Evolutionary conservation across 176 grass and related monocot species (phyloP), one percentile per base, ranked within the genome.

Genomic region (Musa acuminata): DNA sequence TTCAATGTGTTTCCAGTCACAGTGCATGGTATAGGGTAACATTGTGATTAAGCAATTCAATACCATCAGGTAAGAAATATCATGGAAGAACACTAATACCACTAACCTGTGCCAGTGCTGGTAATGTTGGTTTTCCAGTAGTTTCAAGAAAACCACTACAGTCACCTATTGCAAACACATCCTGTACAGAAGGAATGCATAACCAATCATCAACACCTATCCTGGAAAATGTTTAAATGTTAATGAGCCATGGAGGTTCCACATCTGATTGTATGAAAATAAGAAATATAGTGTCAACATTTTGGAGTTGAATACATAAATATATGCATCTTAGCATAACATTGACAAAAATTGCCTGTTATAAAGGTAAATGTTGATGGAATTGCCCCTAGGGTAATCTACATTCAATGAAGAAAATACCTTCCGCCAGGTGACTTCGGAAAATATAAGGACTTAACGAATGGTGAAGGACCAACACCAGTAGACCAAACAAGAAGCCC

Each of bases 401-500:
- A 16, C 27, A 49, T 69, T 48, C 11, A 11, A 53, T 35, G 13
- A 26, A 57, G 57, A 55, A 8, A 29, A 14, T 74, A 99, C 95
- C 95, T 93, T 91, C 90, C 95, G 71, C 88, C 88, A 11, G 86
- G 82, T 73, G 95, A 94, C 80, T 94, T 93, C 1, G 95, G 90
- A 83, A 94, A 87, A 68, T 84, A 71, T 80, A 99, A 87, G 0
- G 87, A 91, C 74, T 80, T 84, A 24, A 91, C 80, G 8, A 99
- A 99, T 67, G 78, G 69, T 51, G 95, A 99, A 82, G 95, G 84
- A 64, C 95, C 95, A 80, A 99, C 95, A 68, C 90, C 95, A 49
- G 95, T 99, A 75, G 95, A 99, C 90, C 95, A 99, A 43, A 94
- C 95, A 57, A 99, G 88, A 70, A 99, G 89, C 71, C 95, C 95